phyloP scores from a whole-genome alignment of 2,329 filamentous ascomycete genomes.

The Chaetomiaceae sp. region DNA sequence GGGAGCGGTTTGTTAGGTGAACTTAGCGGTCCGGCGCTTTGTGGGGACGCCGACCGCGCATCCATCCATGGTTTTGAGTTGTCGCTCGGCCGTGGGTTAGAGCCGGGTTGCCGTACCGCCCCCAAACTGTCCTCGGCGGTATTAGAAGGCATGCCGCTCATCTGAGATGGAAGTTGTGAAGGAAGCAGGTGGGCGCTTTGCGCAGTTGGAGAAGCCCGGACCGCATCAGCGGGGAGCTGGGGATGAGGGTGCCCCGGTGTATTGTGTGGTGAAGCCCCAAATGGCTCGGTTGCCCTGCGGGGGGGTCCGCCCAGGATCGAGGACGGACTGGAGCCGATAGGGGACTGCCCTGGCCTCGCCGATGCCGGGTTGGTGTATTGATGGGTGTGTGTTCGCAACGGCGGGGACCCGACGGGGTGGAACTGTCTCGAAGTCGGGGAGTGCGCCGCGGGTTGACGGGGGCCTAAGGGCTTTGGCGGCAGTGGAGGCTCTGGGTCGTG shows the following conservation, averaged over 20 bases:
- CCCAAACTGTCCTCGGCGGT: conserved; percentile 29
- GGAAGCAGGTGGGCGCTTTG: conserved; percentile 31
- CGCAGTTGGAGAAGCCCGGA: conserved; percentile 24
- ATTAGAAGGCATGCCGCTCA: conserved; percentile 56
- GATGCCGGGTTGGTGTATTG: background rate
- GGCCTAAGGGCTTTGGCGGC: conserved; percentile 22
- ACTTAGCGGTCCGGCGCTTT: conserved; percentile 33
- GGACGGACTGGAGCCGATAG: background rate
- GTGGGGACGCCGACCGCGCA: conserved; percentile 39
- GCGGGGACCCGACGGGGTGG: conserved; percentile 21
- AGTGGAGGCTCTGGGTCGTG: conserved; percentile 37
- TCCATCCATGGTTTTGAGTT: conserved; percentile 33
- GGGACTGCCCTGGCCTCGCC: too few relatives aligned
- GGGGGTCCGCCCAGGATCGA: conserved; percentile 10
- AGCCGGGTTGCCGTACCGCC: conserved; percentile 14
- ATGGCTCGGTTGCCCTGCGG: conserved; percentile 20
- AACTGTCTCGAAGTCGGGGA: conserved; percentile 21
- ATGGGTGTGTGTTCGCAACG: conserved; percentile 25
- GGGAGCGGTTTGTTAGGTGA: conserved; percentile 49
- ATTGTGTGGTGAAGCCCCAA: conserved; percentile 22
- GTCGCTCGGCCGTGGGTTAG: conserved; percentile 27
- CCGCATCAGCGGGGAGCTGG: background rate
- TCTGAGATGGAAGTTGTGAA: conserved; percentile 53
- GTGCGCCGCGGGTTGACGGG: conserved; percentile 17
- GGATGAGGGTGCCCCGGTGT: conserved; percentile 12